phyloP scores from a whole-genome alignment of 116 monocot genomes.

The Zostera marina region DNA sequence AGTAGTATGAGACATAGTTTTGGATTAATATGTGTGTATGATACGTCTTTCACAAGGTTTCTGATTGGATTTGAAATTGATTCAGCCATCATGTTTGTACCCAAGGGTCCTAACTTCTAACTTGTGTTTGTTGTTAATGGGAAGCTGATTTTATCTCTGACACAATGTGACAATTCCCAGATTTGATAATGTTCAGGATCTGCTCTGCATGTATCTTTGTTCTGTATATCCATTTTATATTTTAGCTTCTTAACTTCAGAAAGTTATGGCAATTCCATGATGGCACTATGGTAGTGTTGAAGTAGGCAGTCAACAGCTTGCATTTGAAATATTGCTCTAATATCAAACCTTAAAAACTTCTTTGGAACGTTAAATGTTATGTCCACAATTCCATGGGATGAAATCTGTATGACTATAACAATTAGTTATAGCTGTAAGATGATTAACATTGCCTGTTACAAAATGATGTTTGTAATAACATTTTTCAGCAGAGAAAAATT shows the following conservation, averaged over 20 bases:
- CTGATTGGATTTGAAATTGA: neutral
- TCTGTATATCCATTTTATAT: neutral
- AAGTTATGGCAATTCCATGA: neutral
- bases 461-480: neutral
- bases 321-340: neutral
- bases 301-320: neutral
- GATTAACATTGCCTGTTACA: neutral
- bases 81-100: neutral
- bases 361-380: too few species aligned
- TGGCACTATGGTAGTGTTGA: slow-evolving; percentile 1
- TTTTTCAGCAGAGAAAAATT: neutral
- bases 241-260: too few species aligned
- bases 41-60: too few species aligned
- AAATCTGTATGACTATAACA: neutral
- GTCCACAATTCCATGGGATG: too few species aligned
- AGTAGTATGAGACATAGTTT: too few species aligned
- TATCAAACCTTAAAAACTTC: too few species aligned
- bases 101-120: neutral
- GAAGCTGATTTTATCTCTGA: neutral
- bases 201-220: neutral
- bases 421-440: neutral
- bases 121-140: neutral
- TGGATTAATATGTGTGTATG: too few species aligned
- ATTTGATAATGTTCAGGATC: neutral
- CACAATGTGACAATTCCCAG: neutral